A percentile compares a stretch with the other conserved stretches of the same genome.
Evolutionary conservation across 805 yeast species (phyloP).

Genomic region (Naumovozyma castellii): DNA sequence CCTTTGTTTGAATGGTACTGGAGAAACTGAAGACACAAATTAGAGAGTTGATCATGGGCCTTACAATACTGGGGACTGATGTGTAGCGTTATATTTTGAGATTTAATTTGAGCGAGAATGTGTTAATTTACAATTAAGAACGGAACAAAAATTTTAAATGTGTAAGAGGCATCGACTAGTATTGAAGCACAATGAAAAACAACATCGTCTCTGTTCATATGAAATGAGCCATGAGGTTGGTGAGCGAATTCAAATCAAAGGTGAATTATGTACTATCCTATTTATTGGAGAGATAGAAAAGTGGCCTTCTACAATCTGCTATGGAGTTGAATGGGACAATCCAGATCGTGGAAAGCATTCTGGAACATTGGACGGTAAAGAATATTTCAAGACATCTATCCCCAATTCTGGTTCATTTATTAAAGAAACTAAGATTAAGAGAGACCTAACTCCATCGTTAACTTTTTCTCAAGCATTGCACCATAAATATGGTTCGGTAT

Average conservation of each 20-base stretch:
- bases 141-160: too few relatives aligned
- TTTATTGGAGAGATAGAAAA: conserved; percentile 51
- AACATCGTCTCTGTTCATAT: background rate
- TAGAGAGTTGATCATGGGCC: too few relatives aligned
- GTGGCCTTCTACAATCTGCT: conserved; percentile 51
- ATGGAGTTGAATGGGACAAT: conserved; percentile 86
- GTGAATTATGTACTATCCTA: conserved; percentile 51
- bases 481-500: conserved; percentile 35
- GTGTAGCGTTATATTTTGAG: too few relatives aligned
- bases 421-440: conserved; percentile 14
- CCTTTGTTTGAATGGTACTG: too few relatives aligned
- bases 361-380: conserved; percentile 46
- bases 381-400: conserved; percentile 40
- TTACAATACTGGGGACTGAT: too few relatives aligned
- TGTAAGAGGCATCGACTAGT: too few relatives aligned
- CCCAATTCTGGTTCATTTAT: conserved; percentile 19
- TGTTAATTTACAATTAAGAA: too few relatives aligned
- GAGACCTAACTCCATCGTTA: conserved; percentile 25
- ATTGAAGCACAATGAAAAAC: background rate
- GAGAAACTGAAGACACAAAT: too few relatives aligned
- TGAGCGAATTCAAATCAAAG: conserved; percentile 31
- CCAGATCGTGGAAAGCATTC: conserved; percentile 58
- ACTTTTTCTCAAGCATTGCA: conserved; percentile 43
- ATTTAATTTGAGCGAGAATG: too few relatives aligned
- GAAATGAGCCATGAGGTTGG: conserved; percentile 14